phyloP scores from a whole-genome alignment of 225 moss, liverwort and hornwort species.

The Polytrichum commune region DNA sequence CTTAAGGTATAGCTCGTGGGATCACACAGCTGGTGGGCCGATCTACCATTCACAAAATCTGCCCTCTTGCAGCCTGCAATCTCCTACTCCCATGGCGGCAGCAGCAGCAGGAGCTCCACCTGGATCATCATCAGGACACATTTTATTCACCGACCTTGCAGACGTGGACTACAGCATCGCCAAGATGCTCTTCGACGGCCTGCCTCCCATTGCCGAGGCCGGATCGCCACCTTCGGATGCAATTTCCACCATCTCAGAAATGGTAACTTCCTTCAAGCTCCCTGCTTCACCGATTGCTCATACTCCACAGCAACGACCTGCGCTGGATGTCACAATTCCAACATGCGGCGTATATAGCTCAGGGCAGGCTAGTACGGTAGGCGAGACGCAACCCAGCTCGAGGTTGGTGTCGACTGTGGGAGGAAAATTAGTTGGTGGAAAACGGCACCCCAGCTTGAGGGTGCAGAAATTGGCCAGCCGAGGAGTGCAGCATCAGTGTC shows the following conservation, averaged over 20 bases:
- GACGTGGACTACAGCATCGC: conserved; percentile 4
- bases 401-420: neutral
- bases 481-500: neutral
- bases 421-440: too few relatives aligned
- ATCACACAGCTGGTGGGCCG: neutral
- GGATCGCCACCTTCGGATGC: neutral
- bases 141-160: neutral
- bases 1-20: neutral
- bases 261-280: neutral
- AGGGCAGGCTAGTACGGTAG: neutral
- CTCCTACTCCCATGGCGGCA: neutral
- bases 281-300: too few relatives aligned
- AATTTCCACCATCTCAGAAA: neutral
- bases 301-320: neutral
- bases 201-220: conserved; percentile 3
- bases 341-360: neutral
- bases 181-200: conserved; percentile 1
- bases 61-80: neutral
- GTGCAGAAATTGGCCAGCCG: neutral
- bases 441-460: too few relatives aligned
- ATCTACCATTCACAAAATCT: neutral
- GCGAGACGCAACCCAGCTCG: neutral
- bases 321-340: neutral
- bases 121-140: neutral
- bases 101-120: too few relatives aligned